A percentile compares a stretch with the other conserved stretches of the same genome.
Conservation (phyloP, 768 basidiomycete species). For the Hysterangium stoloniferum region DNA sequence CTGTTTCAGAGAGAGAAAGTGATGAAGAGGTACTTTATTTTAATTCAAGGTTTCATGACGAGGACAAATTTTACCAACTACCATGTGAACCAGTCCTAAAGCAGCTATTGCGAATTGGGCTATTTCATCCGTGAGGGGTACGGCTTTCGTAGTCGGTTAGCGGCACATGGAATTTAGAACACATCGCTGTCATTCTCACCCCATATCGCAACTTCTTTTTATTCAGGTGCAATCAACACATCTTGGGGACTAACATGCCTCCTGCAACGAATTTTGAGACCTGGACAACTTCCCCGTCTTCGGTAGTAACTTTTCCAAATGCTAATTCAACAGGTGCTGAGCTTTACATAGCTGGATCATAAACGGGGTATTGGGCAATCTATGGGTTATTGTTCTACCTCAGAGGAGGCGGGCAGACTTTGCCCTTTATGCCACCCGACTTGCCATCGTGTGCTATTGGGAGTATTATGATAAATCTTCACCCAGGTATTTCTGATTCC, state of each 20-base stretch:
- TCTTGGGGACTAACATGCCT: constrained; percentile 4
- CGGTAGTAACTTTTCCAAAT: background rate
- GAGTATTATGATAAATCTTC: background rate
- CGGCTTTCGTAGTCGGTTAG: constrained; percentile 3
- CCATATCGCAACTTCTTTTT: background rate
- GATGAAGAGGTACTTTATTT: background rate
- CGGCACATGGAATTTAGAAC: background rate
- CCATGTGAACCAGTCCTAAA: background rate
- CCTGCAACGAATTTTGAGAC: background rate
- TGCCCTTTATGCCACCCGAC: constrained; percentile 2
- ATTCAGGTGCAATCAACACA: constrained; percentile 4
- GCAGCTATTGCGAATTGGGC: background rate
- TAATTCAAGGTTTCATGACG: too few species aligned
- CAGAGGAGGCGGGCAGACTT: background rate
- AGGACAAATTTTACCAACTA: background rate
- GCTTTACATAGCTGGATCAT: background rate
- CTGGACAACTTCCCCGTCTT: background rate
- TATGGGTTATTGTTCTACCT: constrained; percentile 1
- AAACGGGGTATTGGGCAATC: background rate
- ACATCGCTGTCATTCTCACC: background rate
- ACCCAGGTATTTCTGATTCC: background rate
- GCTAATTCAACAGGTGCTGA: background rate
- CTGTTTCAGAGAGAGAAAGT: background rate
- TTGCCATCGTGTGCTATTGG: background rate
- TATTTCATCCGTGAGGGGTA: background rate